phyloP scores from a whole-genome alignment of 106 monocot species.

The Ottelia alismoides region DNA sequence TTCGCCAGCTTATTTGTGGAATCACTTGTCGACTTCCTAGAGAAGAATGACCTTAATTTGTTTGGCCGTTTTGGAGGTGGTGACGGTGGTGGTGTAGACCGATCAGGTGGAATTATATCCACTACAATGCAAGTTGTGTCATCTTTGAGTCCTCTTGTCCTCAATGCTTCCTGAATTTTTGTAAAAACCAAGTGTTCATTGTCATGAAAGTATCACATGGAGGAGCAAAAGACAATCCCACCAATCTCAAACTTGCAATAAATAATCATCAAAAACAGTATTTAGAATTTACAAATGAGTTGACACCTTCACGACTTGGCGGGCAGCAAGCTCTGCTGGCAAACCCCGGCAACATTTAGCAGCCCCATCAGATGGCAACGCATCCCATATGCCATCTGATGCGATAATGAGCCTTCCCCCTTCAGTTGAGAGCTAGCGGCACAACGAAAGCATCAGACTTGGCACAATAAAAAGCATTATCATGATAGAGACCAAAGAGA shows the following conservation, averaged over 20 bases:
- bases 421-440: slow-evolving; percentile 42
- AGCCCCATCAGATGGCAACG: slow-evolving; percentile 61
- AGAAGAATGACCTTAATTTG: slow-evolving; percentile 61
- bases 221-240: not conserved
- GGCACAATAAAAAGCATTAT: too few relatives aligned
- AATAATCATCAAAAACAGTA: not conserved
- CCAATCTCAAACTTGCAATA: not conserved
- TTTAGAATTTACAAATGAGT: not conserved
- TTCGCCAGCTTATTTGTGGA: slow-evolving; percentile 55
- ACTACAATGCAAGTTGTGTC: slow-evolving; percentile 99
- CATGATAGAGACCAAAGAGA: too few relatives aligned
- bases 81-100: slow-evolving; percentile 46
- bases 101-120: slow-evolving; percentile 78
- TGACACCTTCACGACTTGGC: slow-evolving; percentile 81
- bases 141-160: slow-evolving; percentile 89
- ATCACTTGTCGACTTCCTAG: slow-evolving; percentile 40
- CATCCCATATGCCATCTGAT: slow-evolving; percentile 97
- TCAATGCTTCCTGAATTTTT: slow-evolving; percentile 67
- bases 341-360: slow-evolving; percentile 80
- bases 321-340: slow-evolving; percentile 84
- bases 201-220: not conserved
- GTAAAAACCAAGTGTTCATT: not conserved
- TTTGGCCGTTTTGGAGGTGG: slow-evolving; percentile 56
- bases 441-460: too few relatives aligned
- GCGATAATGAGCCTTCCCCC: slow-evolving; percentile 94